phyloP scores from a whole-genome alignment of 306 rosid genomes.

The Mucuna pruriens region DNA sequence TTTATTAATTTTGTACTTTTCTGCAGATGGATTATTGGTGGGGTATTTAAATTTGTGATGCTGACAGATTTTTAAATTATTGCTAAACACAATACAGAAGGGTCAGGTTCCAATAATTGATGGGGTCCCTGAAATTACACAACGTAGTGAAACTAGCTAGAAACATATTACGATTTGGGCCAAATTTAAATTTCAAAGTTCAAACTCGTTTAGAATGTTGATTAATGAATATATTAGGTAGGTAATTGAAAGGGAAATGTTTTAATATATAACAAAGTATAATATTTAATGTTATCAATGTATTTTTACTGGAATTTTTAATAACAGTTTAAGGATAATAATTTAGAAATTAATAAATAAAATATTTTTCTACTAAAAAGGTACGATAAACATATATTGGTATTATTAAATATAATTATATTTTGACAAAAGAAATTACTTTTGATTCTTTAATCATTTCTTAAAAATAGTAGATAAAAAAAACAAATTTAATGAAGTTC shows the following conservation, averaged over 20 bases:
- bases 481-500: too few relatives aligned
- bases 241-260: too few relatives aligned
- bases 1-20: slow-evolving; percentile 24
- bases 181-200: neutral
- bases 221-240: neutral
- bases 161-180: neutral
- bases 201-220: neutral
- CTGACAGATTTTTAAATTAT: slow-evolving; percentile 39
- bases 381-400: too few relatives aligned
- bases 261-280: too few relatives aligned
- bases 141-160: slow-evolving; percentile 19
- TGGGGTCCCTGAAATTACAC: slow-evolving; percentile 42
- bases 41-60: slow-evolving; percentile 32
- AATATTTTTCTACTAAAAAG: too few relatives aligned
- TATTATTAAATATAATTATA: too few relatives aligned
- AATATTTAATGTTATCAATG: too few relatives aligned
- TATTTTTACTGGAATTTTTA: neutral
- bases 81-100: slow-evolving; percentile 29
- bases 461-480: too few relatives aligned
- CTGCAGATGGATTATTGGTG: slow-evolving; percentile 24
- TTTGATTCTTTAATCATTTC: too few relatives aligned
- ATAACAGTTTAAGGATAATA: neutral
- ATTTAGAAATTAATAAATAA: too few relatives aligned
- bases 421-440: too few relatives aligned
- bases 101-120: slow-evolving; percentile 45